Conservation (phyloP, 2,329 filamentous ascomycete species). For the Elsinoe batatas region DNA sequence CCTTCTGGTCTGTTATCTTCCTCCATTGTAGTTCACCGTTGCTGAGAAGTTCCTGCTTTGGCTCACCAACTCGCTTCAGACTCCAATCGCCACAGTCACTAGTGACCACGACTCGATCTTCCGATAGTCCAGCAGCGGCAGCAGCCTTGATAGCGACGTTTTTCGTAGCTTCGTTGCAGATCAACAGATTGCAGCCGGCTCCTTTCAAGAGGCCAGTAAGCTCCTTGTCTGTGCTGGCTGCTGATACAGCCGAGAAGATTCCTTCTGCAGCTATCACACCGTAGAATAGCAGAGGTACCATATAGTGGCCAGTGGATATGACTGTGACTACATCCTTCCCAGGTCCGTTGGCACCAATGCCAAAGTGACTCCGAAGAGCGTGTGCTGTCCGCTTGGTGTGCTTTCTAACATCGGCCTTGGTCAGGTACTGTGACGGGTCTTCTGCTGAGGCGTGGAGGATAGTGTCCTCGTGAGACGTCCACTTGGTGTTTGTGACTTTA, state of each 20-base stretch:
- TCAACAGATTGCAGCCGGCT: slow-evolving; percentile 33
- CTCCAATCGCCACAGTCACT: slow-evolving; percentile 33
- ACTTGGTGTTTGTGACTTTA: slow-evolving; percentile 15
- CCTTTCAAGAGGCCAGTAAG: slow-evolving; percentile 40
- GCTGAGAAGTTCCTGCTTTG: slow-evolving; percentile 20
- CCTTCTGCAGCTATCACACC: slow-evolving; percentile 50
- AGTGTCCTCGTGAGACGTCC: slow-evolving; percentile 37
- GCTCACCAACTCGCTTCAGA: slow-evolving; percentile 23
- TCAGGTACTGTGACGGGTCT: slow-evolving; percentile 45
- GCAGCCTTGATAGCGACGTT: slow-evolving; percentile 41
- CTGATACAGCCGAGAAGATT: slow-evolving; percentile 47
- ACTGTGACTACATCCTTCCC: slow-evolving; percentile 47
- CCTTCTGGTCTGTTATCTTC: slow-evolving; percentile 40
- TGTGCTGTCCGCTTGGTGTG: slow-evolving; percentile 46
- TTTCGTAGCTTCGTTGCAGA: slow-evolving; percentile 41
- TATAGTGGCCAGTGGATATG: slow-evolving; percentile 47
- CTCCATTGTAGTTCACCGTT: slow-evolving; percentile 41
- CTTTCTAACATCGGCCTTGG: slow-evolving; percentile 40
- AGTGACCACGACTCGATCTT: slow-evolving; percentile 39
- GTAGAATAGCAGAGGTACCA: slow-evolving; percentile 46
- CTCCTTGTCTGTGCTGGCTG: slow-evolving; percentile 42
- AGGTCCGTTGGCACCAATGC: slow-evolving; percentile 41
- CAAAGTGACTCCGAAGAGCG: slow-evolving; percentile 45
- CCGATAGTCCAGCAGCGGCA: slow-evolving; percentile 37
- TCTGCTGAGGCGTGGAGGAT: slow-evolving; percentile 49